A percentile compares a stretch with the other conserved stretches of the same genome.
Evolutionary conservation across 148 eudicot species (phyloP).

Genomic region (Persicaria maculosa): DNA sequence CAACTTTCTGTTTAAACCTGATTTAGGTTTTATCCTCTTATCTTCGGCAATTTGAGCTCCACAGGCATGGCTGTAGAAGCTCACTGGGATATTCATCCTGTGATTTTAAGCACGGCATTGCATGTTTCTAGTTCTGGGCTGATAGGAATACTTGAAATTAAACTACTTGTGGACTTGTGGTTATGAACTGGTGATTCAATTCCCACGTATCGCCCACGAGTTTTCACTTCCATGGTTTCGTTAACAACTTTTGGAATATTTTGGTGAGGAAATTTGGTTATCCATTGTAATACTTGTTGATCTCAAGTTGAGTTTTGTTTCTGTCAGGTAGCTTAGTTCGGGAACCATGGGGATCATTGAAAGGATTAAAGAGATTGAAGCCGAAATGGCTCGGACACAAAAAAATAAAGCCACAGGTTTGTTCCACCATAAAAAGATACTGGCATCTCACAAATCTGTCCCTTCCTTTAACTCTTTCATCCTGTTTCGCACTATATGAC

Average conservation of each 20-base stretch:
- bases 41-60: no score
- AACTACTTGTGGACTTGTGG: background rate
- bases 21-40: no score
- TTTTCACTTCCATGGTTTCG: background rate
- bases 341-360: constrained; percentile 88
- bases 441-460: background rate
- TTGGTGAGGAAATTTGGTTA: background rate
- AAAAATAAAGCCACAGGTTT: constrained; percentile 98
- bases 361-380: constrained; percentile 94
- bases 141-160: background rate
- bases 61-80: no score
- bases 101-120: background rate
- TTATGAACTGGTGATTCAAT: background rate
- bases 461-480: background rate
- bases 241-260: background rate
- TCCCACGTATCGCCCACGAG: background rate
- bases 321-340: constrained; percentile 20
- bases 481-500: background rate
- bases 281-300: background rate
- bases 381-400: constrained; percentile 99
- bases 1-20: no score
- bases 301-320: background rate
- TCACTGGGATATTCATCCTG: no score
- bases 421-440: background rate
- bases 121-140: background rate